Percentiles rank a stretch among this genome's conserved stretches.
phyloP scores from a whole-genome alignment of 1,284 basidiomycete species.

The Heimioporus retisporus region DNA sequence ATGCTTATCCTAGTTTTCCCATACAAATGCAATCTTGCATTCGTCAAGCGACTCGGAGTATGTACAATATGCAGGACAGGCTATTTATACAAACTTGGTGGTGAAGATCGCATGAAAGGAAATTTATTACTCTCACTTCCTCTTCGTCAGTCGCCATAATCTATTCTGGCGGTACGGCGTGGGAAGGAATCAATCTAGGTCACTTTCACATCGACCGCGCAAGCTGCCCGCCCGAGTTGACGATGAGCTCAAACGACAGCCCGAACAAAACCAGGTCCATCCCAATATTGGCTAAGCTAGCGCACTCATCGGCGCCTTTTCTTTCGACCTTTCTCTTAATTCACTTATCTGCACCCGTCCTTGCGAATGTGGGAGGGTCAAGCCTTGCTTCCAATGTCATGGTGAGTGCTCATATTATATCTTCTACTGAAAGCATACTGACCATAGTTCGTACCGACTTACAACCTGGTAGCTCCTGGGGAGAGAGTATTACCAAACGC shows the following conservation, averaged over 20 bases:
- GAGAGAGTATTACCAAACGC: conserved; percentile 82
- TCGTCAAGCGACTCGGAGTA: too few relatives aligned
- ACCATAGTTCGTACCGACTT: neutral
- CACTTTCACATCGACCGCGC: too few relatives aligned
- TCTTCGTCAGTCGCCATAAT: too few relatives aligned
- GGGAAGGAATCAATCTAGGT: too few relatives aligned
- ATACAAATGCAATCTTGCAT: too few relatives aligned
- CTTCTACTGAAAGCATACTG: too few relatives aligned
- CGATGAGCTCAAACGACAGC: conserved; percentile 8
- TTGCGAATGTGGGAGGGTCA: conserved; percentile 76
- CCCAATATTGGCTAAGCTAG: conserved; percentile 52
- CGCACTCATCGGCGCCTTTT: conserved; percentile 70
- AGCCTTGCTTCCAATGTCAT: conserved; percentile 73
- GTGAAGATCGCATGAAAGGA: too few relatives aligned
- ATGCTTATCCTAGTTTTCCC: too few relatives aligned
- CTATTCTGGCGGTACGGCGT: too few relatives aligned
- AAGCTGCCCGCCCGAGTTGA: neutral
- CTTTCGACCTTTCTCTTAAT: conserved; percentile 71
- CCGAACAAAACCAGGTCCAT: conserved; percentile 4
- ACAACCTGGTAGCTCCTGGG: conserved; percentile 67
- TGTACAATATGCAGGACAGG: too few relatives aligned
- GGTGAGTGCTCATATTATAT: conserved; percentile 51
- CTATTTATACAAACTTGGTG: too few relatives aligned
- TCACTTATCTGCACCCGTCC: conserved; percentile 74
- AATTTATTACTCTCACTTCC: too few relatives aligned